Evolutionary conservation across 2,329 filamentous ascomycete genomes (phyloP).

Genomic region (Lachnellula willkommii): DNA sequence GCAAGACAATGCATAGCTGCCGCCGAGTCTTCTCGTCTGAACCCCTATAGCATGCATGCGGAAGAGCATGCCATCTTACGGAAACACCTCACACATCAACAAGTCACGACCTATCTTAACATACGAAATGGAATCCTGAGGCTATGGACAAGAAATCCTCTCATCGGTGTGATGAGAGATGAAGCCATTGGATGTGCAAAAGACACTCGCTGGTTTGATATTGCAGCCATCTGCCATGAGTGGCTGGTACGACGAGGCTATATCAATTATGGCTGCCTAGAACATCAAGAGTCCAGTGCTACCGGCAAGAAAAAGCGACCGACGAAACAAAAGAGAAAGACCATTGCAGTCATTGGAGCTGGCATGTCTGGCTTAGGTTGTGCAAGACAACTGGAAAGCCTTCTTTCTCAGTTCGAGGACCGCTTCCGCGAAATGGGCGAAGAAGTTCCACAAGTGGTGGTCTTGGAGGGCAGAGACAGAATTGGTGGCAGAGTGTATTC

Average conservation of each 20-base stretch:
- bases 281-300: conserved; percentile 45
- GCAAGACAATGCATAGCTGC: conserved; percentile 87
- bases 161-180: conserved; percentile 72
- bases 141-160: conserved; percentile 82
- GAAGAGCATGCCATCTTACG: conserved; percentile 79
- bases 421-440: conserved; percentile 61
- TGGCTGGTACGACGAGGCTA: conserved; percentile 89
- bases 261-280: conserved; percentile 92
- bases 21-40: conserved; percentile 81
- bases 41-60: conserved; percentile 80
- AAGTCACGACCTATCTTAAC: conserved; percentile 93
- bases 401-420: conserved; percentile 74
- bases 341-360: conserved; percentile 81
- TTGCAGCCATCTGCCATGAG: conserved; percentile 82
- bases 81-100: conserved; percentile 75
- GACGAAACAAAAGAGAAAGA: conserved; percentile 54
- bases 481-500: conserved; percentile 94
- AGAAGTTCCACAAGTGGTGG: conserved; percentile 65
- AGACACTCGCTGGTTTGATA: conserved; percentile 81
- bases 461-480: conserved; percentile 81
- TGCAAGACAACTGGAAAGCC: conserved; percentile 81
- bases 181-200: conserved; percentile 88
- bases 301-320: conserved; percentile 31
- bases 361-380: conserved; percentile 92
- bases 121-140: conserved; percentile 91